Evolutionary conservation across 441 rosid species (phyloP).

Genomic region (Erysimum pusillum): DNA sequence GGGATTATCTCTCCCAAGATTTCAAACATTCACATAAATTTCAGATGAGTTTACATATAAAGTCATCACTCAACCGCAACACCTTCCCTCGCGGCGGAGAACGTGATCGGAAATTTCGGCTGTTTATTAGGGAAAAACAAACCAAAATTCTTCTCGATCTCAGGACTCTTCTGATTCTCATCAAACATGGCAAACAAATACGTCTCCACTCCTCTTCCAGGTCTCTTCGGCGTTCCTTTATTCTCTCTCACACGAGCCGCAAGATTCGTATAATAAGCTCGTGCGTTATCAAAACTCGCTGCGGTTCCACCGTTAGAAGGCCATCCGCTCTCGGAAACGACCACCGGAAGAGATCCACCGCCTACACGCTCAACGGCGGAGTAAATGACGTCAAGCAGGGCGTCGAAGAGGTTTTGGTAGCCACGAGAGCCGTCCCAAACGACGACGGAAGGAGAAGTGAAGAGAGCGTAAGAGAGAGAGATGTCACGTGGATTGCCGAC

Average conservation of each 20-base stretch:
- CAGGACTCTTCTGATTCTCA: constrained; percentile 67
- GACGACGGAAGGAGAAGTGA: constrained; percentile 52
- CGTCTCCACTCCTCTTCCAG: constrained; percentile 60
- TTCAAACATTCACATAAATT: constrained; percentile 1
- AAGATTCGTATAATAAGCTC: constrained; percentile 54
- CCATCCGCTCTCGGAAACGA: constrained; percentile 77
- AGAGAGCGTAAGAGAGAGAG: constrained; percentile 57
- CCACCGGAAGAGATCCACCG: constrained; percentile 52
- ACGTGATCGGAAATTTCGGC: constrained; percentile 48
- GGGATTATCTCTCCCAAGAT: constrained; percentile 17
- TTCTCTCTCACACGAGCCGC: constrained; percentile 50
- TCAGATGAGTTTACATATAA: background rate
- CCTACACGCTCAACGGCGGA: constrained; percentile 55
- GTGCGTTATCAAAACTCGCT: constrained; percentile 51
- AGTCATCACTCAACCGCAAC: constrained; percentile 34
- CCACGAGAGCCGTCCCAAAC: constrained; percentile 55
- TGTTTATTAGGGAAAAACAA: constrained; percentile 61
- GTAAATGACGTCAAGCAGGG: constrained; percentile 56
- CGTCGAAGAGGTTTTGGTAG: constrained; percentile 70
- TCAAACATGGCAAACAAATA: constrained; percentile 68
- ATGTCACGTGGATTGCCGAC: constrained; percentile 53
- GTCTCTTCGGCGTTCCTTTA: constrained; percentile 65
- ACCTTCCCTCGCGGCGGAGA: constrained; percentile 34
- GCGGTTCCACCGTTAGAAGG: constrained; percentile 58
- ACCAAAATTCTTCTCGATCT: constrained; percentile 62